Evolutionary conservation across 208 protist genomes (phyloP), one percentile per base, ranked within the genome.

Genomic region (Wallacemonas sp.): DNA sequence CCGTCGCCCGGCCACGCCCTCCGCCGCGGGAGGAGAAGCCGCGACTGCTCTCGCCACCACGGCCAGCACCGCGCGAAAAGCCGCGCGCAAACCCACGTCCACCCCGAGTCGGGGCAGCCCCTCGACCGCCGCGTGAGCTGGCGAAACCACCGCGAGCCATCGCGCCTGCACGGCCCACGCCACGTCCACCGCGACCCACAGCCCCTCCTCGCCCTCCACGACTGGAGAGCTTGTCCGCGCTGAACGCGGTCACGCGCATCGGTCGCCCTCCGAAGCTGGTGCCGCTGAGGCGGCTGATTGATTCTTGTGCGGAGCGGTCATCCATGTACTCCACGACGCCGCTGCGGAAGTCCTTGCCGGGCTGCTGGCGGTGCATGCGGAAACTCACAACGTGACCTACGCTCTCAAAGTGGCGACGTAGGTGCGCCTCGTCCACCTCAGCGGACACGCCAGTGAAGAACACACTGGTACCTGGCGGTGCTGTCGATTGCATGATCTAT

Each of bases 391-490:
- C 71, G 75, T 90, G 87, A 41, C 90, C 90, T n/a, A 93, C 78
- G 39, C 80, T 83, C 62, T 91, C 84, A 70, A 96, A 96, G 60
- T 89, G 86, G 33, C 86, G 80, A n/a, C 86, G 84, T n/a, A 96
- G 65, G 19, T 66, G 58, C 1, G 46, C 60, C 36, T 78, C 65
- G 27, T 88, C 79, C 49, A 93, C 79, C 54, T 81, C 76, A 1
- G 90, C 63, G 6, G 86, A 84, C n/a, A 96, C 79, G 56, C 79
- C 80, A n/a, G 81, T 92, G 66, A 94, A 96, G 66, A 90, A 94
- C 36, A 93, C 85, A 69, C 79, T 64, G 42, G 41, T 34, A 44
- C 59, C 59, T 11, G 59, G 27, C 17, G 27, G 26, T 14, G 42
- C 27, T 44, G n/a, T n/a, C n/a, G n/a, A n/a, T n/a, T n/a, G n/a